Evolutionary conservation across 2,329 filamentous ascomycete genomes (phyloP).

Genomic region (Dactylonectria estremocensis): DNA sequence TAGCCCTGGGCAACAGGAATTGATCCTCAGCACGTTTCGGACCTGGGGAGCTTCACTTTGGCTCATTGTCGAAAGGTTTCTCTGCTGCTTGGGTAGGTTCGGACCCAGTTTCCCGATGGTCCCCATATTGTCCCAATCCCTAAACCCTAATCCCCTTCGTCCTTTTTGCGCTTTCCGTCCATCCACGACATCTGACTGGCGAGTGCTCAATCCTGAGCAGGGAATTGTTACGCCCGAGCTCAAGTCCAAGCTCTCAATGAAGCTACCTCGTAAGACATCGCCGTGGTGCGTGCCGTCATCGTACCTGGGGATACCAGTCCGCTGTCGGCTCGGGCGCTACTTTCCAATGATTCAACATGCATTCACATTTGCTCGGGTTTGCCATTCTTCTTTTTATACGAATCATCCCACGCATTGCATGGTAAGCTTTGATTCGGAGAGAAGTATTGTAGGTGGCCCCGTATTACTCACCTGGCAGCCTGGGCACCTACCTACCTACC

Average conservation of each 20-base stretch:
- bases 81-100: conserved; percentile 2
- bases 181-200: conserved; percentile 23
- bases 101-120: conserved; percentile 28
- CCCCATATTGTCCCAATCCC: neutral
- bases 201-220: neutral
- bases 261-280: neutral
- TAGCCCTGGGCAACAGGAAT: conserved; percentile 13
- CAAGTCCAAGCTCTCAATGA: neutral
- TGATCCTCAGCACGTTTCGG: conserved; percentile 11
- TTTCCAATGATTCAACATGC: too few species aligned
- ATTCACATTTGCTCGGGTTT: too few species aligned
- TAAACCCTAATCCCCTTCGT: conserved; percentile 29
- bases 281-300: neutral
- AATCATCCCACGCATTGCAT: too few species aligned
- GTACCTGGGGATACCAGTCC: neutral
- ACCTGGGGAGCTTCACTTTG: conserved; percentile 19
- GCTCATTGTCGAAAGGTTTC: conserved; percentile 26
- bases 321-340: neutral
- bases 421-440: too few species aligned
- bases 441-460: too few species aligned
- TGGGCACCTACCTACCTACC: too few species aligned
- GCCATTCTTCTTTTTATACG: too few species aligned
- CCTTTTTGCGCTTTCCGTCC: conserved; percentile 30
- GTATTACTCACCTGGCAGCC: too few species aligned
- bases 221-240: neutral